phyloP scores from a whole-genome alignment of 306 rosid genomes.

The Spatholobus suberectus region DNA sequence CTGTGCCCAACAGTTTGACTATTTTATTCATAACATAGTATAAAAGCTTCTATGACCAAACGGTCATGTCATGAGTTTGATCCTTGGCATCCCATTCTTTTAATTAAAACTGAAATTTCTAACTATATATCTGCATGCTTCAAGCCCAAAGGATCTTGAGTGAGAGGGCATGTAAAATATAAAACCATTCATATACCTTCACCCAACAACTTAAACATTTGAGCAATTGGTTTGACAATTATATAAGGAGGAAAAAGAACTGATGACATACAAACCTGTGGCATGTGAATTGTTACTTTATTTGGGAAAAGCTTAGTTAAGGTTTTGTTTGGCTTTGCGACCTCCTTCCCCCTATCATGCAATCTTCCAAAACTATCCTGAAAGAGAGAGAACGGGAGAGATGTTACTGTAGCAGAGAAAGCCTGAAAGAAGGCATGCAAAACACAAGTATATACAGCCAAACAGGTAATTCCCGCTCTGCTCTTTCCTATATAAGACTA shows the following conservation, averaged over 20 bases:
- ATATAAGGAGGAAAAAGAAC: constrained; percentile 4
- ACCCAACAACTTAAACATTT: background rate
- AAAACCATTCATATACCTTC: background rate
- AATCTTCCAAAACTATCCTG: constrained; percentile 99
- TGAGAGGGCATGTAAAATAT: background rate
- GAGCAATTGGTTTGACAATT: background rate
- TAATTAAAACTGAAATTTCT: constrained; percentile 11
- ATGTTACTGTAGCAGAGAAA: constrained; percentile 29
- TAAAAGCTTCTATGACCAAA: constrained; percentile 3
- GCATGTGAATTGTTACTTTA: constrained; percentile 95
- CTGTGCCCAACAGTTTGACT: background rate
- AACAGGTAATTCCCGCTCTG: background rate
- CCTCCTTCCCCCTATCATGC: constrained; percentile 98
- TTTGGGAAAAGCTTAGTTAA: constrained; percentile 96
- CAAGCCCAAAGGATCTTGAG: background rate
- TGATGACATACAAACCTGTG: constrained; percentile 73
- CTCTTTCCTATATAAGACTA: constrained; percentile 12
- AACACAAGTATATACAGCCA: constrained; percentile 13
- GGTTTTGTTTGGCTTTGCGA: constrained; percentile 94
- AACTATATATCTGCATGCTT: constrained; percentile 7
- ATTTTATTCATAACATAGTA: background rate
- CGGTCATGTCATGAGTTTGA: background rate
- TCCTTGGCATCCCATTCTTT: constrained; percentile 5
- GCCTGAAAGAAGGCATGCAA: constrained; percentile 19
- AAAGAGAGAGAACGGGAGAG: background rate